Conservation (phyloP, 768 basidiomycete genomes). For the Brasilioporus rufonigricans region DNA sequence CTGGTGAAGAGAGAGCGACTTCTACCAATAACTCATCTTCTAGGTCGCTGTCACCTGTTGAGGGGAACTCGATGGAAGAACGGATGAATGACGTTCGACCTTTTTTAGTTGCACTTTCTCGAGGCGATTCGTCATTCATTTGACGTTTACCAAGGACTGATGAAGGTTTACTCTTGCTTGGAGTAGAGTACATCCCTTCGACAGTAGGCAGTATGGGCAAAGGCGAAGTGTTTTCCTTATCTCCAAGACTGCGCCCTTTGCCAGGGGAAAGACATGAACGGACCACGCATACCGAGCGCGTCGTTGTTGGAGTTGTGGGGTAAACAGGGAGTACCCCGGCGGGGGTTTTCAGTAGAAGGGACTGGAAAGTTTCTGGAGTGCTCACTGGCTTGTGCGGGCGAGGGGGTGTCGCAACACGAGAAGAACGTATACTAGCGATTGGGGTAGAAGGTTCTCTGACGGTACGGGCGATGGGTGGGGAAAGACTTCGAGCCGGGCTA, state of each 20-base stretch:
- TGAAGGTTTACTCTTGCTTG: constrained; percentile 22
- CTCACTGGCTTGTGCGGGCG: constrained; percentile 36
- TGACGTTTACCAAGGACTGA: constrained; percentile 46
- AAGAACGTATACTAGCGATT: constrained; percentile 12
- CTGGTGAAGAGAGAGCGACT: constrained; percentile 21
- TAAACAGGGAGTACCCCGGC: constrained; percentile 26
- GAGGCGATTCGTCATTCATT: constrained; percentile 35
- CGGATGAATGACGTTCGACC: constrained; percentile 30
- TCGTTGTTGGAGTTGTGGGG: constrained; percentile 32
- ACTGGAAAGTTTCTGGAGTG: constrained; percentile 32
- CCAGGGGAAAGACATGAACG: constrained; percentile 33
- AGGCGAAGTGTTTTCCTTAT: constrained; percentile 66
- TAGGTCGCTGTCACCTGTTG: constrained; percentile 23
- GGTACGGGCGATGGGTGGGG: not conserved
- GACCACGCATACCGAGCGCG: constrained; percentile 24
- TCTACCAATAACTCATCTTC: constrained; percentile 32
- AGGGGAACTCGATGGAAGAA: constrained; percentile 32
- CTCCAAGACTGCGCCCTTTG: constrained; percentile 35
- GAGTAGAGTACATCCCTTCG: constrained; percentile 44
- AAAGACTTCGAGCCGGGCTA: constrained; percentile 2
- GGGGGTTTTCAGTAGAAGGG: constrained; percentile 28
- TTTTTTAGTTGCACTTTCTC: constrained; percentile 24
- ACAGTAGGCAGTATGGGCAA: constrained; percentile 35
- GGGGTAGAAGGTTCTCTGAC: constrained; percentile 30
- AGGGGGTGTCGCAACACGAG: constrained; percentile 31